phyloP scores from a whole-genome alignment of 2,329 filamentous ascomycete genomes.

The Aspergillus sojae region DNA sequence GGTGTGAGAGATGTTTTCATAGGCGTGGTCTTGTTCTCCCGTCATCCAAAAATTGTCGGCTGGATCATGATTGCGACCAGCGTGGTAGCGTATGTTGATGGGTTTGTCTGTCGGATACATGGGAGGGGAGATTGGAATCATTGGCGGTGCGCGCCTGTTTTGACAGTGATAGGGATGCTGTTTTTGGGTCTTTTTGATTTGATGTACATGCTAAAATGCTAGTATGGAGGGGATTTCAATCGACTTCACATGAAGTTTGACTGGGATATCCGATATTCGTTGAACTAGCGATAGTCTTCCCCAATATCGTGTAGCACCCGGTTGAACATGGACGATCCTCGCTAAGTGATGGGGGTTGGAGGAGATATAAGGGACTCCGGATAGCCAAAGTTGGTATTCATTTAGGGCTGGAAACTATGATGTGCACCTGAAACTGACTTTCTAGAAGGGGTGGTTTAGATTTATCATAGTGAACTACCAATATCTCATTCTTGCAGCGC shows the following conservation, averaged over 20 bases:
- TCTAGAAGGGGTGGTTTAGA: no score
- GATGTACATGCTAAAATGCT: background rate
- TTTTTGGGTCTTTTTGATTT: slow-evolving; percentile 16
- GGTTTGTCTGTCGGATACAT: slow-evolving; percentile 43
- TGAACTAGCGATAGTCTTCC: no score
- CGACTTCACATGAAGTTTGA: background rate
- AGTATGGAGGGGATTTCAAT: background rate
- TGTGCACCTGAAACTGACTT: no score
- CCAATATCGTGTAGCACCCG: no score
- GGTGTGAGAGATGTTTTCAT: slow-evolving; percentile 56
- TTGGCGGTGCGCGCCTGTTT: slow-evolving; percentile 52
- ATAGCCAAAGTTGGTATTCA: no score
- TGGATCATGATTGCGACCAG: slow-evolving; percentile 47
- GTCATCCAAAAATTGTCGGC: slow-evolving; percentile 45
- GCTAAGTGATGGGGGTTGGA: no score
- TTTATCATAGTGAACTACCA: no score
- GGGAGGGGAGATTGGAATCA: slow-evolving; percentile 53
- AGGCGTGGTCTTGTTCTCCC: slow-evolving; percentile 41
- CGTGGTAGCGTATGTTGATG: slow-evolving; percentile 51
- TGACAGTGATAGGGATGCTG: slow-evolving; percentile 37
- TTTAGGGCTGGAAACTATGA: no score
- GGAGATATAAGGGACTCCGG: no score
- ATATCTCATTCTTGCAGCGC: no score
- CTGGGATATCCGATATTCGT: no score
- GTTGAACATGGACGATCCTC: no score